Percentiles rank a stretch among this genome's conserved stretches.
phyloP scores from a whole-genome alignment of 257 asterid genomes.

The Penstemon davidsonii region DNA sequence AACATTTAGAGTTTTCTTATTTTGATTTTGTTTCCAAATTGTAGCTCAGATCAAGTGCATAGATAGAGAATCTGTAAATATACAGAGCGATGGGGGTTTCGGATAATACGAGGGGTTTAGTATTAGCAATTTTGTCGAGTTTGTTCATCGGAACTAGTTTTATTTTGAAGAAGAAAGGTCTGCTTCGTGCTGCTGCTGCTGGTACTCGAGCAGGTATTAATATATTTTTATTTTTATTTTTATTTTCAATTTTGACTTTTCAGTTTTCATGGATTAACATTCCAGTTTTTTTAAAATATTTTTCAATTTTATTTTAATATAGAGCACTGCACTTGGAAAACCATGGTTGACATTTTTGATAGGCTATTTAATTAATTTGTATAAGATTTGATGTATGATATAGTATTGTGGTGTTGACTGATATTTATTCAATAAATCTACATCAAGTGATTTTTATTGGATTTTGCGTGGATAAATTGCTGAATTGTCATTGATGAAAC shows the following conservation, averaged over 20 bases:
- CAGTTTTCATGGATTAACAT: not conserved
- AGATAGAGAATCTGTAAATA: not conserved
- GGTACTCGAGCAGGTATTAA: constrained; percentile 71
- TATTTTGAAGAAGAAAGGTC: constrained; percentile 90
- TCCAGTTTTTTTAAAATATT: not conserved
- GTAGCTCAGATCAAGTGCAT: constrained; percentile 21
- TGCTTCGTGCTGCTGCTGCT: constrained; percentile 79
- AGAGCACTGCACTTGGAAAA: not conserved
- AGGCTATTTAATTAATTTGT: not conserved
- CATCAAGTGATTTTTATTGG: no score
- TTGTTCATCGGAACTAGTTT: constrained; percentile 90
- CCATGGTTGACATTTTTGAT: not conserved
- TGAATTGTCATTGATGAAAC: no score
- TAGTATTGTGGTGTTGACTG: not conserved
- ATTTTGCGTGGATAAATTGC: no score
- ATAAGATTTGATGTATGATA: not conserved
- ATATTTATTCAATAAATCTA: no score
- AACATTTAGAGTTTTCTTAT: not conserved
- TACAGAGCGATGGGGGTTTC: constrained; percentile 42
- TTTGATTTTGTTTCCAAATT: not conserved
- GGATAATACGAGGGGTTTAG: constrained; percentile 74
- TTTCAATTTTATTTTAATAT: no score
- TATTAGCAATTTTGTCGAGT: constrained; percentile 83
- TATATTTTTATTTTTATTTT: not conserved
- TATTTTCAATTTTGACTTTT: not conserved